A percentile compares a stretch with the other conserved stretches of the same genome.
Conservation (phyloP, 371 early-diverging fungal genomes). For the Mortierella sp. region DNA sequence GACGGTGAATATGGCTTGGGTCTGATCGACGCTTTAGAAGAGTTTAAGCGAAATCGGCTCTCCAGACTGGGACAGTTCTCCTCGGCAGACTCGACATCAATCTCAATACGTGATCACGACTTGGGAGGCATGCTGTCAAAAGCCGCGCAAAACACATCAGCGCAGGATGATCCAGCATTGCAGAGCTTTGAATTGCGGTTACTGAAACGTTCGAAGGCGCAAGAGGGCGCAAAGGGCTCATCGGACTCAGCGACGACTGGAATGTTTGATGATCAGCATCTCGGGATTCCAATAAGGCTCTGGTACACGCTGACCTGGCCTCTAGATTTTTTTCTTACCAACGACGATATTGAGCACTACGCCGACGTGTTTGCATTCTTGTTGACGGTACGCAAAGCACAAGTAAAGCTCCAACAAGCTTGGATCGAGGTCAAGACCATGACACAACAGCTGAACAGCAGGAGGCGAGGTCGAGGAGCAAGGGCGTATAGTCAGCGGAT, state of each 20-base stretch:
- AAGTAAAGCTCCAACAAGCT: conserved; percentile 59
- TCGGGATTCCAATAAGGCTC: conserved; percentile 67
- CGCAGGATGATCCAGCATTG: conserved; percentile 57
- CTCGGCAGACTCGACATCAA: conserved; percentile 12
- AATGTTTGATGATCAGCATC: conserved; percentile 62
- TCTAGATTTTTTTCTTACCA: conserved; percentile 76
- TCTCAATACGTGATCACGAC: conserved; percentile 64
- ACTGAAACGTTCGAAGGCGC: not conserved
- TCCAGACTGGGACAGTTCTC: conserved; percentile 39
- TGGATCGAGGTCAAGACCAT: conserved; percentile 62
- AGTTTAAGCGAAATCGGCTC: conserved; percentile 59
- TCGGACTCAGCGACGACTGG: conserved; percentile 9
- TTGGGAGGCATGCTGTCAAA: conserved; percentile 67
- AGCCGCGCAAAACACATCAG: conserved; percentile 58
- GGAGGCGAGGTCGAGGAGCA: conserved; percentile 12
- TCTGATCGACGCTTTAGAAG: conserved; percentile 69
- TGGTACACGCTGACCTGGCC: conserved; percentile 79
- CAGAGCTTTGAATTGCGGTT: conserved; percentile 46
- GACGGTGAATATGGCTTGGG: conserved; percentile 76
- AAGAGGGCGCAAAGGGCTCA: conserved; percentile 1
- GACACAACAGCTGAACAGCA: conserved; percentile 45
- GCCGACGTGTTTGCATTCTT: conserved; percentile 72
- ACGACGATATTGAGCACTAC: conserved; percentile 67
- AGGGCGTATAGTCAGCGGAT: conserved; percentile 11
- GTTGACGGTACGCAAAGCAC: conserved; percentile 61